A percentile compares a stretch with the other conserved stretches of the same genome.
phyloP scores from a whole-genome alignment of 345 rosid species.

The Hibiscus trionum region DNA sequence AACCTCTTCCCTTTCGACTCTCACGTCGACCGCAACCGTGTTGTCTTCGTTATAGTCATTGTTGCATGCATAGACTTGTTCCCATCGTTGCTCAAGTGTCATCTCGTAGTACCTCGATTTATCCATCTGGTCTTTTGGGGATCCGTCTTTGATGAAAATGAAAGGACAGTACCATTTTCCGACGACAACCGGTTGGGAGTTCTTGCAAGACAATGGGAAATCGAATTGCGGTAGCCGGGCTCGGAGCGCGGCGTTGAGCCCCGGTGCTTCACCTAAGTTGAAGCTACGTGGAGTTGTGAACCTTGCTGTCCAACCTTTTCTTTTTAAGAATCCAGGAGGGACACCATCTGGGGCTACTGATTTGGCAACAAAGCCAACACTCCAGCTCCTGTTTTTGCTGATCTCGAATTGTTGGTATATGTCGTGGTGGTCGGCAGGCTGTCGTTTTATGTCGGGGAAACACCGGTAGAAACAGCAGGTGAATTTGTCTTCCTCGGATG shows the following conservation, averaged over 20 bases:
- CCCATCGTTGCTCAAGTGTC: constrained; percentile 1
- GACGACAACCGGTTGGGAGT: constrained; percentile 5
- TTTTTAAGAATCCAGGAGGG: constrained; percentile 34
- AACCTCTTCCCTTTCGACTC: neutral
- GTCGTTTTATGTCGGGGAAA: constrained; percentile 16
- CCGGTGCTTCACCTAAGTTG: constrained; percentile 32
- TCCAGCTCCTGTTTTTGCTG: neutral
- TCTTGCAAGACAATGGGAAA: constrained; percentile 6
- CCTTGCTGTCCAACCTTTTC: constrained; percentile 31
- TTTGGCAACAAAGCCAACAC: constrained; percentile 23
- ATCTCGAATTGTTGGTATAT: constrained; percentile 28
- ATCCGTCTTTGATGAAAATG: constrained; percentile 7
- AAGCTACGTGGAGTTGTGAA: constrained; percentile 15
- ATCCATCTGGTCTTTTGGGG: neutral
- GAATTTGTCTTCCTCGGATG: constrained; percentile 23
- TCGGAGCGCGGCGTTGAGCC: constrained; percentile 27
- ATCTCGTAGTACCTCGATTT: neutral
- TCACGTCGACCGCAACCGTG: neutral
- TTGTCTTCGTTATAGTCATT: neutral
- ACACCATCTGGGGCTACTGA: constrained; percentile 30
- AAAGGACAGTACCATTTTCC: constrained; percentile 9
- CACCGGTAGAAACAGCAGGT: constrained; percentile 21
- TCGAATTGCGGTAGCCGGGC: constrained; percentile 29
- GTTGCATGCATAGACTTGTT: neutral
- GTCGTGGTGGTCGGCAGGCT: constrained; percentile 19